Conservation (phyloP, 495 filamentous ascomycete species). For the Podospora didyma region DNA sequence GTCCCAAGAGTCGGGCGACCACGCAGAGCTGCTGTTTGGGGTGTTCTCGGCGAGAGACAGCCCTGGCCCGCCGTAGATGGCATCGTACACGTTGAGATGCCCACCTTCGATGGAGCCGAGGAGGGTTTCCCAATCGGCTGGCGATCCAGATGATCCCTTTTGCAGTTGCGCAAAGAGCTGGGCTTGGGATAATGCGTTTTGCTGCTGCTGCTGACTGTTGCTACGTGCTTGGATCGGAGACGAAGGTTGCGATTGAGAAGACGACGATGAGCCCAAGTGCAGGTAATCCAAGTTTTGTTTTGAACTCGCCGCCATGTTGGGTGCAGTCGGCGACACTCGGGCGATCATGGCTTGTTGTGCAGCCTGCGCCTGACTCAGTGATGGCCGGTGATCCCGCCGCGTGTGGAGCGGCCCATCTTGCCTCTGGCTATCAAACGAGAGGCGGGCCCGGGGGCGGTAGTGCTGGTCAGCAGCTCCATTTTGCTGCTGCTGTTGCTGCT, state of each 20-base stretch:
- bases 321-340: conserved; percentile 21
- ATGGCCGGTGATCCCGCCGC: conserved; percentile 43
- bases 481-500: conserved; percentile 16
- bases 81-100: conserved; percentile 75
- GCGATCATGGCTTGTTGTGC: conserved; percentile 29
- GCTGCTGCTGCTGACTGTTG: conserved; percentile 25
- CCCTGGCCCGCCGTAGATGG: conserved; percentile 72
- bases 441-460: conserved; percentile 30
- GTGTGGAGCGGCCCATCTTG: conserved; percentile 25
- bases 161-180: conserved; percentile 25
- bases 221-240: conserved; percentile 34
- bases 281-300: conserved; percentile 39
- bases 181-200: conserved; percentile 1
- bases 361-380: conserved; percentile 30
- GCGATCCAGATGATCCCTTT: conserved; percentile 28
- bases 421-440: conserved; percentile 37
- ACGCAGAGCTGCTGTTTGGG: conserved; percentile 34
- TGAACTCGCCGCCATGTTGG: conserved; percentile 12
- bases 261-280: conserved; percentile 23
- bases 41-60: conserved; percentile 38
- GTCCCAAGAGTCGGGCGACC: conserved; percentile 56
- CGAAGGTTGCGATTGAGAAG: conserved; percentile 27
- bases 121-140: conserved; percentile 74
- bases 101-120: conserved; percentile 74
- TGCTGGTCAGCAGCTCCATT: conserved; percentile 18